A percentile compares a stretch with the other conserved stretches of the same genome.
These are phyloP conservation scores for Neonothopanus nambi DNA, from an alignment of 1,284 basidiomycete species.

Conservation along the genomic window DNA sequence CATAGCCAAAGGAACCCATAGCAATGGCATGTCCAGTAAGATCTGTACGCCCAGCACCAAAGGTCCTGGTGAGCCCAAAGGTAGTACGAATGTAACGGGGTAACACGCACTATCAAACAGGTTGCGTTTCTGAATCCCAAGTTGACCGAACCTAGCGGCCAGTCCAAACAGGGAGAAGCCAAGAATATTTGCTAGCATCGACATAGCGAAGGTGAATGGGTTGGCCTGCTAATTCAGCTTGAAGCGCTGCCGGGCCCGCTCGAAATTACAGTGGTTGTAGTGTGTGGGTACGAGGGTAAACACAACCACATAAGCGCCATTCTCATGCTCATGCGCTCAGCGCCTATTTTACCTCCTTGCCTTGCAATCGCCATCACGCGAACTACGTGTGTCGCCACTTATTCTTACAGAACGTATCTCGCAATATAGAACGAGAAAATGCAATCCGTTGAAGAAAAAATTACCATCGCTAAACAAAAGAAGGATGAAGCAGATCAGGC, in stretches of 20 bases:
- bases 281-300: neutral
- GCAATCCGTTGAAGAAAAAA: conserved; percentile 43
- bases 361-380: too few species aligned
- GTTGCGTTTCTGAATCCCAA: conserved; percentile 74
- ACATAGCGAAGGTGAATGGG: conserved; percentile 47
- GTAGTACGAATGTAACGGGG: neutral
- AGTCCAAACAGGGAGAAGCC: conserved; percentile 82
- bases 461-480: conserved; percentile 62
- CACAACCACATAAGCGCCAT: neutral
- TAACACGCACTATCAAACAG: conserved; percentile 64
- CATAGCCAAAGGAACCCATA: conserved; percentile 67
- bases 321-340: too few species aligned
- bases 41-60: conserved; percentile 40
- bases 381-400: too few species aligned
- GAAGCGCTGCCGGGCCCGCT: neutral
- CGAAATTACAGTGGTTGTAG: neutral
- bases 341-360: too few species aligned
- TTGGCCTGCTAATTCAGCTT: neutral
- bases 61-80: neutral
- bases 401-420: neutral
- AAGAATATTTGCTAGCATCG: conserved; percentile 69
- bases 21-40: conserved; percentile 61
- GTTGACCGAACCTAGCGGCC: conserved; percentile 76
- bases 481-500: conserved; percentile 76
- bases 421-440: neutral